Evolutionary conservation across 371 early-diverging fungal species (phyloP), one percentile per base, ranked within the genome.

Genomic region (Blakeslea trispora): DNA sequence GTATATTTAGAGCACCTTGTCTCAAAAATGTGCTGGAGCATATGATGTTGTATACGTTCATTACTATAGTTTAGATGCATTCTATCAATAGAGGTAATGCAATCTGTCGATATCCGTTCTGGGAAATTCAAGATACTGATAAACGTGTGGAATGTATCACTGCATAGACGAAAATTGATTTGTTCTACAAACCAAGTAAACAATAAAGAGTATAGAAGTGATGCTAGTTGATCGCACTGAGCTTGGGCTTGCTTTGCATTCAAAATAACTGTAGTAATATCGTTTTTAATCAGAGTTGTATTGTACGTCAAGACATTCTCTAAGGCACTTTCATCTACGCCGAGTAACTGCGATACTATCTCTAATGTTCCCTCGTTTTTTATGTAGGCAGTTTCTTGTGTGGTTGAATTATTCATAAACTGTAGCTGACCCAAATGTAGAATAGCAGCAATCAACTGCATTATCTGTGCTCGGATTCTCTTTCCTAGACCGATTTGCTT

Each of bases 161-260:
- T 55, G 17, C 57, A 66, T 68, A 78, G 45, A 79, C 80, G 67
- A 82, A 74, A 68, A 74, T 95, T 95, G 68, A 93, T 78, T 49
- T 84, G 84, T 66, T 95, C 96, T 23, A 94, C 81, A n/a, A 97
- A 60, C 90, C 93, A 96, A 11, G 82, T 78, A 69, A 93, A 88
- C 32, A 95, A 59, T 10, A 92, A 81, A 9, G 86, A 82, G 64
- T 94, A 95, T 10, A 96, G 80, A 4, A 85, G 74, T 46, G 78
- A 71, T 2, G 92, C 88, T 3, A 96, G 69, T 0, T 75, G 67
- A 61, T 93, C 93, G 15, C 94, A 82, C 61, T 93, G 94, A 10
- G 57, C 55, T 6, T 68, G 59, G 0, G 96, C 92, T 13, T 81
- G 82, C 9, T 82, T 81, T 10, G 82, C 71, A 66, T 91, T 87